Percentiles rank a stretch among this genome's conserved stretches.
These are phyloP conservation scores for Wolfiporia cocos DNA, from an alignment of 1,284 basidiomycete species.

Conservation along the genomic window DNA sequence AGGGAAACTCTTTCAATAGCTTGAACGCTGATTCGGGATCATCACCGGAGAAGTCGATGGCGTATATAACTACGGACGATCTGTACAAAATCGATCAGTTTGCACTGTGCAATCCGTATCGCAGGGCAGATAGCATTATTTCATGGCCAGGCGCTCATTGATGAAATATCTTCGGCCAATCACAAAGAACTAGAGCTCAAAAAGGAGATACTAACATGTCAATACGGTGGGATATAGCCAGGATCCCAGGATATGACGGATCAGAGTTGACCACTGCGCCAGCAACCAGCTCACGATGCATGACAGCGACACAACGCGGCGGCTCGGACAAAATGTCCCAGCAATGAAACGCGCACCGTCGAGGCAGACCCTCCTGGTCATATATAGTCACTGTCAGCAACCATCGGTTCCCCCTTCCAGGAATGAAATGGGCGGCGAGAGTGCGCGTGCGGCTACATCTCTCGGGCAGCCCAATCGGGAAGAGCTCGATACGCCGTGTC, in stretches of 20 bases:
- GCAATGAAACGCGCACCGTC: constrained; percentile 38
- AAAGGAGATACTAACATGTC: constrained; percentile 4
- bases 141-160: not conserved
- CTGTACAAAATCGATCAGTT: constrained; percentile 7
- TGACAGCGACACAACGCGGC: constrained; percentile 11
- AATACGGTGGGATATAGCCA: constrained; percentile 11
- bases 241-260: constrained; percentile 3
- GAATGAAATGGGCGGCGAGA: constrained; percentile 41
- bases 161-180: not conserved
- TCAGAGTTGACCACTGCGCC: constrained; percentile 16
- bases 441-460: constrained; percentile 21
- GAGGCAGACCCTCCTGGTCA: constrained; percentile 16
- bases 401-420: constrained; percentile 31
- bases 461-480: constrained; percentile 12
- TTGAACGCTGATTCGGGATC: constrained; percentile 9
- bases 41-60: constrained; percentile 11
- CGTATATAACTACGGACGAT: too few species aligned
- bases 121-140: not conserved
- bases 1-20: constrained; percentile 13
- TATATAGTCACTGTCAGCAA: constrained; percentile 37
- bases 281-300: constrained; percentile 11
- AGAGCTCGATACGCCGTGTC: constrained; percentile 24
- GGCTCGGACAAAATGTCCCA: constrained; percentile 35
- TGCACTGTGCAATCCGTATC: too few species aligned
- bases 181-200: not conserved